These are phyloP conservation scores for Candida quercuum DNA, from an alignment of 805 yeast species.

Conservation along the genomic window DNA sequence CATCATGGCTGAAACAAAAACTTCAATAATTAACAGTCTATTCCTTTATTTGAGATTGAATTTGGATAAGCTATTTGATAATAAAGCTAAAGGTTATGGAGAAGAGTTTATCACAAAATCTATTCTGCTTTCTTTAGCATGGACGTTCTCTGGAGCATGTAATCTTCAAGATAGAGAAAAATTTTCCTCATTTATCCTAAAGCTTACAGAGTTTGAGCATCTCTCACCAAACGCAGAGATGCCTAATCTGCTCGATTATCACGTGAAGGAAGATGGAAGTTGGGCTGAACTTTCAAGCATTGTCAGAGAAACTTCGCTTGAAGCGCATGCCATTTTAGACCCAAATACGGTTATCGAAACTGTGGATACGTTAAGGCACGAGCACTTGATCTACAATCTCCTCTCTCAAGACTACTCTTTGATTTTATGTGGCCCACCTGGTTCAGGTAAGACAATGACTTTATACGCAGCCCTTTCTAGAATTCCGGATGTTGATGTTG, in stretches of 20 bases:
- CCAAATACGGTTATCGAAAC: slow-evolving; percentile 76
- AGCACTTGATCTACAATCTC: slow-evolving; percentile 49
- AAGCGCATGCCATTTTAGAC: slow-evolving; percentile 36
- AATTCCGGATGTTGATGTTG: slow-evolving; percentile 51
- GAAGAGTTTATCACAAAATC: slow-evolving; percentile 10
- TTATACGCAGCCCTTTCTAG: slow-evolving; percentile 60
- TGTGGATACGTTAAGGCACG: slow-evolving; percentile 67
- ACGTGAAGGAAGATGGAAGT: slow-evolving; percentile 39
- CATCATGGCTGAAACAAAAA: slow-evolving; percentile 6
- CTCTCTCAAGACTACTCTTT: slow-evolving; percentile 54
- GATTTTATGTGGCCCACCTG: slow-evolving; percentile 92
- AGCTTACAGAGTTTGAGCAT: slow-evolving; percentile 16
- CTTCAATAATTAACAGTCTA: slow-evolving; percentile 4
- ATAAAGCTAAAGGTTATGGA: neutral
- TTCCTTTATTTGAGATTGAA: slow-evolving; percentile 3
- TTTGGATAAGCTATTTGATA: neutral
- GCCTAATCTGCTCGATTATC: slow-evolving; percentile 26
- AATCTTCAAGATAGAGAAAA: slow-evolving; percentile 30
- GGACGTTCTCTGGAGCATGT: slow-evolving; percentile 67
- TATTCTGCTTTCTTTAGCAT: slow-evolving; percentile 34
- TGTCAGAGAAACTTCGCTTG: slow-evolving; percentile 40
- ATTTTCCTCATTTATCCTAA: slow-evolving; percentile 29
- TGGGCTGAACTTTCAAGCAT: slow-evolving; percentile 48
- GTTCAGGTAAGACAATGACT: slow-evolving; percentile 95
- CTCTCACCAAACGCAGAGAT: slow-evolving; percentile 9